Percentiles rank a stretch among this genome's conserved stretches.
These are phyloP conservation scores for Hortaea sp. DNA, from an alignment of 2,329 filamentous ascomycete species.

Conservation along the genomic window DNA sequence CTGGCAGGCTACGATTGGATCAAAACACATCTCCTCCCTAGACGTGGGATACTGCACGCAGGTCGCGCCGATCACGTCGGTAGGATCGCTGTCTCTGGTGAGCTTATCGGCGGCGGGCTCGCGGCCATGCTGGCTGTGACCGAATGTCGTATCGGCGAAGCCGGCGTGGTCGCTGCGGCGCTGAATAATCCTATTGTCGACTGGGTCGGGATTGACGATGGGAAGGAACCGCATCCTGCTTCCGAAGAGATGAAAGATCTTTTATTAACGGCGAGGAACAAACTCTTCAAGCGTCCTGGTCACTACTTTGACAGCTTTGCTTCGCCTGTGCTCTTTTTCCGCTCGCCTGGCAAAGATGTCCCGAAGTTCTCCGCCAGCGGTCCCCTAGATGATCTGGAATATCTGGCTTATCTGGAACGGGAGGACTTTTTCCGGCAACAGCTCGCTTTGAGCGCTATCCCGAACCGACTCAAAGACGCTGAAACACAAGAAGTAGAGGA, in stretches of 20 bases:
- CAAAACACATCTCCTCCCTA: conserved; percentile 26
- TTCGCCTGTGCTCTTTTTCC: conserved; percentile 41
- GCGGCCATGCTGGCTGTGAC: conserved; percentile 41
- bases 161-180: conserved; percentile 35
- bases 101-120: conserved; percentile 38
- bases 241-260: neutral
- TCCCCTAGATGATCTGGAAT: conserved; percentile 1
- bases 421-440: conserved; percentile 16
- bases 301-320: conserved; percentile 41
- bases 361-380: neutral
- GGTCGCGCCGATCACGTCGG: conserved; percentile 20
- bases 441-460: conserved; percentile 12
- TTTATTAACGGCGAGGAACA: conserved; percentile 25
- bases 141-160: conserved; percentile 34
- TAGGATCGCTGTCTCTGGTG: conserved; percentile 36
- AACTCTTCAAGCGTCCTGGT: conserved; percentile 32
- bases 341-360: conserved; percentile 27
- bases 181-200: conserved; percentile 39
- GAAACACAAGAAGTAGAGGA: neutral
- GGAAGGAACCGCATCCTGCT: conserved; percentile 17
- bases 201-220: conserved; percentile 29
- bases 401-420: conserved; percentile 13
- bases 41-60: conserved; percentile 14
- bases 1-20: conserved; percentile 40
- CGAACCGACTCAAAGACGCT: neutral